Percentiles rank a stretch among this genome's conserved stretches.
Conservation (phyloP, 257 asterid genomes). For the Solanum medicagineum region DNA sequence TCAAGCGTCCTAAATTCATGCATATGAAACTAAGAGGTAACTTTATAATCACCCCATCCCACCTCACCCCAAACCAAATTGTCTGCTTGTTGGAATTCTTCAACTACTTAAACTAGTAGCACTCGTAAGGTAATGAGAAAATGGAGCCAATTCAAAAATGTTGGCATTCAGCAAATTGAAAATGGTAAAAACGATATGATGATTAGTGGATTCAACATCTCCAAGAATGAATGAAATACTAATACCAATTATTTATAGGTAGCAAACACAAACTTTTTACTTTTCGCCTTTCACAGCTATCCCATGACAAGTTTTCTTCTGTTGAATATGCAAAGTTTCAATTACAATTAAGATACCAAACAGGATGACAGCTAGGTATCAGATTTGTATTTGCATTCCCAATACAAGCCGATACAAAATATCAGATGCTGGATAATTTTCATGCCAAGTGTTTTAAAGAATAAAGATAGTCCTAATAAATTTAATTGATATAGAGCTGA, state of each 20-base stretch:
- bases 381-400: background rate
- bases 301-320: background rate
- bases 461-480: background rate
- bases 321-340: background rate
- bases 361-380: background rate
- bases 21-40: background rate
- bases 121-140: background rate
- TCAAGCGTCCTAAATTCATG: background rate
- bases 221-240: background rate
- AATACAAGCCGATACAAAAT: background rate
- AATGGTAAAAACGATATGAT: no score
- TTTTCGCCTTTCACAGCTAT: background rate
- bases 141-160: background rate
- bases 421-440: background rate
- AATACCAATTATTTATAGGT: background rate
- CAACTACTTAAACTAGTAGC: background rate
- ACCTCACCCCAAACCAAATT: background rate
- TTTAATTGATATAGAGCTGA: background rate
- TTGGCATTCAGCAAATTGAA: background rate
- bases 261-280: background rate
- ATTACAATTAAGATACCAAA: background rate
- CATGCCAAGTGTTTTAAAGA: background rate
- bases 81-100: background rate
- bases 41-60: background rate
- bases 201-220: background rate